These are phyloP conservation scores for Yarrowia divulgata DNA, from an alignment of 805 yeast species.

Conservation along the genomic window DNA sequence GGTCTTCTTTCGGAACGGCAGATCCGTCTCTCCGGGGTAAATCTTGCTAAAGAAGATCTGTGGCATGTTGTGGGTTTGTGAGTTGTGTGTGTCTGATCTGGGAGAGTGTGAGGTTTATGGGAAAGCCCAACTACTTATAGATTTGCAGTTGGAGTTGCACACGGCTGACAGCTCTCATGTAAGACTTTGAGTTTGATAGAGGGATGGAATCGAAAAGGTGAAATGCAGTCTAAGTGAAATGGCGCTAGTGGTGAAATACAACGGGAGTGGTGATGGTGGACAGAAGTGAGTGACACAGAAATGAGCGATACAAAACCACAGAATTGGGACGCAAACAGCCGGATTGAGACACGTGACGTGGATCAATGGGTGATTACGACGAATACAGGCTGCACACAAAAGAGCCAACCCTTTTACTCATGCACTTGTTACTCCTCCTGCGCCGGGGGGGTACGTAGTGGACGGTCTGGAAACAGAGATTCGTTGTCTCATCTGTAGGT, in stretches of 20 bases:
- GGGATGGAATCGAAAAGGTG: no score
- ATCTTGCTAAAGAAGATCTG: constrained; percentile 24
- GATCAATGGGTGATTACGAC: no score
- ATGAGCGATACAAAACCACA: no score
- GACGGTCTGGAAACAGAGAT: no score
- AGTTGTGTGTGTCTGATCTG: not conserved
- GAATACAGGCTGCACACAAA: no score
- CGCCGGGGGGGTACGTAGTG: no score
- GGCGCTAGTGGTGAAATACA: not conserved
- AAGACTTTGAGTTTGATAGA: not conserved
- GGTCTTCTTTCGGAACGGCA: constrained; percentile 12
- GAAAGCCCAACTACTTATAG: constrained; percentile 7
- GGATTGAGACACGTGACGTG: no score
- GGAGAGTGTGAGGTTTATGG: not conserved
- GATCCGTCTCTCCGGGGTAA: constrained; percentile 25
- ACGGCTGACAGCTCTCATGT: not conserved
- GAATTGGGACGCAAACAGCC: no score
- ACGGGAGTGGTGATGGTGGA: no score
- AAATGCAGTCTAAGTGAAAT: not conserved
- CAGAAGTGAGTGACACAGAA: not conserved
- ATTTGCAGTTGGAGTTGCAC: not conserved
- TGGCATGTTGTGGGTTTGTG: not conserved
- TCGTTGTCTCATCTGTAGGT: not conserved
- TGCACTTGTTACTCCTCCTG: not conserved
- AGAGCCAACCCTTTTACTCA: not conserved